Percentiles rank a stretch among this genome's conserved stretches.
These are phyloP conservation scores for Stephanodiscus triporus DNA, from an alignment of 108 stramenopile genomes.

Conservation along the genomic window DNA sequence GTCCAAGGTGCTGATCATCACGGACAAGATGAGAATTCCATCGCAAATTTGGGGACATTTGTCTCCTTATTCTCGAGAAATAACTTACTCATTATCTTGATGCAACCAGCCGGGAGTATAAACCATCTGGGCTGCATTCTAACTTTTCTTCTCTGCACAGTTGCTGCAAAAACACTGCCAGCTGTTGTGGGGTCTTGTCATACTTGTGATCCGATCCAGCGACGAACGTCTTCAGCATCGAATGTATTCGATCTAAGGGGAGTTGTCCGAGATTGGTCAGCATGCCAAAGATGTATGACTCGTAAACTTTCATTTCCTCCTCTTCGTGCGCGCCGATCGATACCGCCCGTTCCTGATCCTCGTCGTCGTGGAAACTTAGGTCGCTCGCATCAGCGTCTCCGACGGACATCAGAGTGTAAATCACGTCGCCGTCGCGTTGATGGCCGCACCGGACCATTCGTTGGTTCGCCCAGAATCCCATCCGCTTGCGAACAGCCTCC, in stretches of 20 bases:
- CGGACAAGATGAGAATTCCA: neutral
- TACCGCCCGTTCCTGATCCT: constrained; percentile 59
- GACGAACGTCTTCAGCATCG: constrained; percentile 91
- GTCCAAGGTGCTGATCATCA: neutral
- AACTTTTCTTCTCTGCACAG: constrained; percentile 82
- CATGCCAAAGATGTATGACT: constrained; percentile 89
- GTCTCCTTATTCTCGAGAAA: too few relatives aligned
- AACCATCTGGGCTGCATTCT: constrained; percentile 86
- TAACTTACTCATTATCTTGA: neutral
- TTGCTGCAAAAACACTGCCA: constrained; percentile 73
- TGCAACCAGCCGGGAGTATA: constrained; percentile 58
- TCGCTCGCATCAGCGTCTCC: constrained; percentile 49
- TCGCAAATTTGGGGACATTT: too few relatives aligned
- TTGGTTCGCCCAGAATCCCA: constrained; percentile 87
- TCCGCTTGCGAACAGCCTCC: constrained; percentile 69
- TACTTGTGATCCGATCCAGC: constrained; percentile 85
- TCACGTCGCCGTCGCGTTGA: constrained; percentile 17
- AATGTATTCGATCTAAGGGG: constrained; percentile 83
- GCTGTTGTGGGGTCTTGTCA: constrained; percentile 82
- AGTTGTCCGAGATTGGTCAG: constrained; percentile 83
- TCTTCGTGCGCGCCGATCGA: constrained; percentile 77
- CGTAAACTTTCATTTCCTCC: constrained; percentile 83
- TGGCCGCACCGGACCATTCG: constrained; percentile 63
- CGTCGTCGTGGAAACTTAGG: constrained; percentile 68
- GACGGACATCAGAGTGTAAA: constrained; percentile 32